Percentiles rank a stretch among this genome's conserved stretches.
These are phyloP conservation scores for Rossbeevera mucosa DNA, from an alignment of 768 basidiomycete species.

Conservation along the genomic window DNA sequence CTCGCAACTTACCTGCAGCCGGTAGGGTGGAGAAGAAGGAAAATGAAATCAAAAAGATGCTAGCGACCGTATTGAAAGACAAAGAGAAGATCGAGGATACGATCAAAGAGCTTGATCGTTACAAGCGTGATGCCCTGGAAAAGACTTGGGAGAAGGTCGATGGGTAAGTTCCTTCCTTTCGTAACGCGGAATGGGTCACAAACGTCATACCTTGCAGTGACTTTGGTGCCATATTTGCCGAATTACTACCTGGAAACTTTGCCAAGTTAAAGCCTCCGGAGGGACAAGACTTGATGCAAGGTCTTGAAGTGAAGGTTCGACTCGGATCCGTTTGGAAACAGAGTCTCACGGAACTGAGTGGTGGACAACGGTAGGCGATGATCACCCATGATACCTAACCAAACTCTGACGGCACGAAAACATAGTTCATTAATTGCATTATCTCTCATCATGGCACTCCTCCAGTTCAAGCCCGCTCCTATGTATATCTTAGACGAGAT, in stretches of 20 bases:
- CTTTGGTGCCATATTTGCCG: slow-evolving; percentile 94
- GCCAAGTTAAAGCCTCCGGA: slow-evolving; percentile 94
- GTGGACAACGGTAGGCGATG: slow-evolving; percentile 80
- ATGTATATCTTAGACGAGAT: slow-evolving; percentile 99
- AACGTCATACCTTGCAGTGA: slow-evolving; percentile 48
- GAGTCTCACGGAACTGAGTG: slow-evolving; percentile 92
- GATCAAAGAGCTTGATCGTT: slow-evolving; percentile 86
- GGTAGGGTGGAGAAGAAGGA: slow-evolving; percentile 92
- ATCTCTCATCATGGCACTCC: slow-evolving; percentile 95
- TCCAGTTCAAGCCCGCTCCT: slow-evolving; percentile 98
- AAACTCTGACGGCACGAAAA: slow-evolving; percentile 1
- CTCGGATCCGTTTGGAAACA: slow-evolving; percentile 97
- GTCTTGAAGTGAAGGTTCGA: slow-evolving; percentile 95
- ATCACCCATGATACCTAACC: background rate
- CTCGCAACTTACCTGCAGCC: background rate
- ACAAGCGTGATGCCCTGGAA: slow-evolving; percentile 89
- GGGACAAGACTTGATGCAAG: slow-evolving; percentile 87
- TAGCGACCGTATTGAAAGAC: slow-evolving; percentile 83
- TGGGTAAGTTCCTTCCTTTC: slow-evolving; percentile 45
- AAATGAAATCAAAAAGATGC: slow-evolving; percentile 78
- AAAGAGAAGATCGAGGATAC: slow-evolving; percentile 94
- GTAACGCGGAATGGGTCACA: background rate
- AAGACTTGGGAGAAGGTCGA: slow-evolving; percentile 98
- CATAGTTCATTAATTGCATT: slow-evolving; percentile 94
- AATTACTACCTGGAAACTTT: slow-evolving; percentile 93